phyloP scores from a whole-genome alignment of 2,329 filamentous ascomycete species.

The Cyphellophora attinorum region DNA sequence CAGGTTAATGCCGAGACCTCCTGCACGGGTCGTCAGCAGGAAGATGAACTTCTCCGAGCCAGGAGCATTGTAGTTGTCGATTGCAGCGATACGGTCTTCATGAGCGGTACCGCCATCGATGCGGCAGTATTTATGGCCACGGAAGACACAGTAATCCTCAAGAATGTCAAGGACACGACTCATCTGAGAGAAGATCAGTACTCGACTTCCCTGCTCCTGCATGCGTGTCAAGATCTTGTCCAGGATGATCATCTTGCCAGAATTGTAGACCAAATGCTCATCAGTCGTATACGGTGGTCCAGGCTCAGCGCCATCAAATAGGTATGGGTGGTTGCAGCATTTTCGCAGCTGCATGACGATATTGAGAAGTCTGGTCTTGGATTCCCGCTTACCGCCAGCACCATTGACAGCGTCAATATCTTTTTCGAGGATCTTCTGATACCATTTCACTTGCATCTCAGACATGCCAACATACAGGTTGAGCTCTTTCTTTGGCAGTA shows the following conservation, averaged over 20 bases:
- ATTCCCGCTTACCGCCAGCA: conserved; percentile 90
- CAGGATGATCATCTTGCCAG: conserved; percentile 94
- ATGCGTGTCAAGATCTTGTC: conserved; percentile 83
- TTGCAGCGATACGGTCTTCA: conserved; percentile 93
- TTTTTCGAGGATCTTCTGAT: conserved; percentile 97
- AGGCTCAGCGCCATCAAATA: conserved; percentile 95
- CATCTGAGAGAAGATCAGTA: conserved; percentile 99
- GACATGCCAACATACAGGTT: conserved; percentile 98
- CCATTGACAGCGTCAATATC: conserved; percentile 98
- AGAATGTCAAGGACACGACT: conserved; percentile 92
- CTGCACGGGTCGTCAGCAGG: conserved; percentile 85
- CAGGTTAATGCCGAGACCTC: conserved; percentile 92
- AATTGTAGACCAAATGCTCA: conserved; percentile 85
- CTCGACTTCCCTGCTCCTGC: conserved; percentile 76
- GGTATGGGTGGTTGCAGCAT: conserved; percentile 96
- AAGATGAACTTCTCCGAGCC: conserved; percentile 96
- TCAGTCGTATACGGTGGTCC: conserved; percentile 97
- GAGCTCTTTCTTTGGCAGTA: conserved; percentile 93
- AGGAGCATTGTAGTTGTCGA: conserved; percentile 96
- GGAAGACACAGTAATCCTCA: conserved; percentile 96
- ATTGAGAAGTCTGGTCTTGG: conserved; percentile 91
- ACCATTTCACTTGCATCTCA: conserved; percentile 99
- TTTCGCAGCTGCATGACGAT: conserved; percentile 99
- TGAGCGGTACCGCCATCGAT: conserved; percentile 96
- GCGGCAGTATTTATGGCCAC: conserved; percentile 88